Percentiles rank a stretch among this genome's conserved stretches.
These are phyloP conservation scores for Strobilomyces dryophilus DNA, from an alignment of 768 basidiomycete species.

Conservation along the genomic window DNA sequence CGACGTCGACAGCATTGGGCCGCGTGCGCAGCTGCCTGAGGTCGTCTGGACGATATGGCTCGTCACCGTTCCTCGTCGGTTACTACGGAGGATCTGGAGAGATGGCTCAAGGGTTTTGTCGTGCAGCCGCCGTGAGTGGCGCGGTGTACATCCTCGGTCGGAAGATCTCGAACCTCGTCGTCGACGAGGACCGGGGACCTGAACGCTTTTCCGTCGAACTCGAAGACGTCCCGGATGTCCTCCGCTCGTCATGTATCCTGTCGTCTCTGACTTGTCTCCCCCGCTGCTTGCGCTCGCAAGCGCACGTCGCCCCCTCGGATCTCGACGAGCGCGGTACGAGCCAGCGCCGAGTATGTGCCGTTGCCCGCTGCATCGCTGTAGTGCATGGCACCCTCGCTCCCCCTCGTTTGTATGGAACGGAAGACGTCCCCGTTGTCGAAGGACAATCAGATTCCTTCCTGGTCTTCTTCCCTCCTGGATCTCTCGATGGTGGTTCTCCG, in stretches of 20 bases:
- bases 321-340: neutral
- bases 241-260: constrained; percentile 54
- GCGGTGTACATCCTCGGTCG: constrained; percentile 70
- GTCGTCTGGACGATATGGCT: constrained; percentile 83
- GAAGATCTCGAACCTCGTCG: constrained; percentile 28
- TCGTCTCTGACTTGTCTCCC: constrained; percentile 41
- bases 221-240: constrained; percentile 55
- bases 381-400: constrained; percentile 35
- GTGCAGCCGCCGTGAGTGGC: constrained; percentile 79
- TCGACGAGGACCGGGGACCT: constrained; percentile 12
- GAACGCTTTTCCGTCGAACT: constrained; percentile 44
- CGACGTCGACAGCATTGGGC: constrained; percentile 58
- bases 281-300: constrained; percentile 19
- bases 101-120: constrained; percentile 87
- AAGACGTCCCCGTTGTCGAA: constrained; percentile 14
- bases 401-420: constrained; percentile 25
- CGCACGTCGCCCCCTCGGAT: constrained; percentile 14
- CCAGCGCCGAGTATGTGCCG: constrained; percentile 9
- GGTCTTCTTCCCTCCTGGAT: constrained; percentile 71
- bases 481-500: constrained; percentile 45
- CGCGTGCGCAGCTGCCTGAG: constrained; percentile 72
- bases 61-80: constrained; percentile 85
- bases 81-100: constrained; percentile 95
- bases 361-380: constrained; percentile 51
- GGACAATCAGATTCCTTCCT: constrained; percentile 54